Evolutionary conservation across 352 stramenopile genomes (phyloP).

Genomic region (Pythium myriotylum): DNA sequence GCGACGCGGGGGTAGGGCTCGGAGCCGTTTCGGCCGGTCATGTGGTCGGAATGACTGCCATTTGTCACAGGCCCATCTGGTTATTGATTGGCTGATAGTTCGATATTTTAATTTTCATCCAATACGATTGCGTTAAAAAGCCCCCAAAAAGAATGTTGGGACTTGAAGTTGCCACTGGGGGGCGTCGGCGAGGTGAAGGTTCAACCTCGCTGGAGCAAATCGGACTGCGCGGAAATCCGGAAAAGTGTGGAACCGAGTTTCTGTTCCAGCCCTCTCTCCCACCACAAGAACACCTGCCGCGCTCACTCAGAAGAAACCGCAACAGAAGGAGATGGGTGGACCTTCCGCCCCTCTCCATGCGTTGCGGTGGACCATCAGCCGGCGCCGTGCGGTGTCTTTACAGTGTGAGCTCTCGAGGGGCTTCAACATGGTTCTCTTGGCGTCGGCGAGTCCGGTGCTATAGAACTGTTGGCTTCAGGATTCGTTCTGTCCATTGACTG

Average conservation of each 20-base stretch:
- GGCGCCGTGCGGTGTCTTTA: too few species aligned
- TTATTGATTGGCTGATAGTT: slow-evolving; percentile 17
- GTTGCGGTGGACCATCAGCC: too few species aligned
- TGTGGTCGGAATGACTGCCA: slow-evolving; percentile 25
- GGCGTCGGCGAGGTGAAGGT: slow-evolving; percentile 12
- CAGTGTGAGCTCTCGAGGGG: too few species aligned
- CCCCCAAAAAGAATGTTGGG: slow-evolving; percentile 3
- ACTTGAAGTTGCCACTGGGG: slow-evolving; percentile 16
- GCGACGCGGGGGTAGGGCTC: slow-evolving; percentile 16
- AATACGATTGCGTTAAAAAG: slow-evolving; percentile 1
- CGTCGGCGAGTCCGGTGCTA: too few species aligned
- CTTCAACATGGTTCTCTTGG: too few species aligned
- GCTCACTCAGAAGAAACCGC: neutral
- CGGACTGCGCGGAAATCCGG: neutral
- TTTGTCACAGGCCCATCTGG: slow-evolving; percentile 22
- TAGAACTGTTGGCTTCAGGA: too few species aligned
- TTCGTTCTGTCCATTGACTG: too few species aligned
- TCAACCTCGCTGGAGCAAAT: slow-evolving; percentile 6
- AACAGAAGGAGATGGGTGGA: neutral
- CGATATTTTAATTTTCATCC: neutral
- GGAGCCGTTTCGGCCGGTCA: slow-evolving; percentile 2
- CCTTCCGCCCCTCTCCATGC: too few species aligned
- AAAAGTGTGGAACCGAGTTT: neutral
- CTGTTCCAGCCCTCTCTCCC: neutral
- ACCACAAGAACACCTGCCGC: slow-evolving; percentile 1